Base-by-base conservation (phyloP, 2,329 filamentous ascomycete species). In the Thelonectria blattea region DNA sequence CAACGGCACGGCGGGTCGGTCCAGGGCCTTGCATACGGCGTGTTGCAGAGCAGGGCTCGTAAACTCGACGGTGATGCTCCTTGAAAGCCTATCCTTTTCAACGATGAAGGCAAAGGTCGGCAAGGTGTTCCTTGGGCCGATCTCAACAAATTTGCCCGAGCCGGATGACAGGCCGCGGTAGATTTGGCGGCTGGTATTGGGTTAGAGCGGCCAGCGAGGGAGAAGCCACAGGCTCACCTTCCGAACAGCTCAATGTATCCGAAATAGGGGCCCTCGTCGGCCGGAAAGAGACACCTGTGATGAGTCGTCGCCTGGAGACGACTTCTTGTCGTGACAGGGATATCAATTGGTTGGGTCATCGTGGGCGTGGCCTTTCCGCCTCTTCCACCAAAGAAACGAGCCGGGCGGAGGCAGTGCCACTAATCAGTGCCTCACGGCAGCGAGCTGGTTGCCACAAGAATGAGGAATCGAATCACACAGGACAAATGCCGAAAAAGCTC, bases 41-140 rank as follows among this genome's bases (percentile, higher is more conserved):
- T 60, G 74, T 46, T 77, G 74, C 52, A 81, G 73, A 17, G 74
- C 74, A 37, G 76, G 72, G 56, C 78, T 80, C n/a, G 56, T 60
- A 3, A 73, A 62, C 10, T 68, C 64, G 11, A 74, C 51, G 3
- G 65, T 62, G 8, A 71, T 68, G 0, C 50, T 63, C 17, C 63
- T 67, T 11, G 46, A 54, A 1, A 56, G 37, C 17, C 72, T 64
- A 41, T 70, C 61, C 53, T 74, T 74, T 42, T 69, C 66, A 18
- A 74, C 60, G 12, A 68, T 60, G 53, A 74, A 74, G 6, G 69
- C 63, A 1, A 73, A 45, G 12, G 56, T 52, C 14, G 65, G 69
- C 50, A 71, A 56, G 15, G 61, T 34, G 49, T 52, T 57, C 18
- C 52, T 51, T 3, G 58, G 52, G 1, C 62, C 64, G 20, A 71